phyloP scores from a whole-genome alignment of 2,329 filamentous ascomycete genomes.

The Trichoderma harzianum region DNA sequence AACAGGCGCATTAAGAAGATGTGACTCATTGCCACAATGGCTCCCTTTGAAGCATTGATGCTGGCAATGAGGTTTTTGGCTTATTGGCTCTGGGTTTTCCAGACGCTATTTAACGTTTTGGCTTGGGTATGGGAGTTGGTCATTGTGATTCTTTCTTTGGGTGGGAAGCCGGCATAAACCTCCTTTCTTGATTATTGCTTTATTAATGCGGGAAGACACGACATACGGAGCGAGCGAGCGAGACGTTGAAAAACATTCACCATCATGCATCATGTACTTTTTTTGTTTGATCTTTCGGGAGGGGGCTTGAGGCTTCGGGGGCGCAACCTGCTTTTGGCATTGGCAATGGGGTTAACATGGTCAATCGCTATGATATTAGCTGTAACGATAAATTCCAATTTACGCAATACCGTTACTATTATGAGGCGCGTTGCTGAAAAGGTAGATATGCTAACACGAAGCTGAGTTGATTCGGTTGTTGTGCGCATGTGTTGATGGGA shows the following conservation, averaged over 20 bases:
- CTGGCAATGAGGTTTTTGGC: constrained; percentile 29
- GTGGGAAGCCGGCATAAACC: constrained; percentile 12
- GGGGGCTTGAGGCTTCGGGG: neutral
- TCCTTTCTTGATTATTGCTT: neutral
- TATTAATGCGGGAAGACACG: neutral
- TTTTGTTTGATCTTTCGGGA: neutral
- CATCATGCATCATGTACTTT: neutral
- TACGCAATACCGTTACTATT: neutral
- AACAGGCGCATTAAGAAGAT: constrained; percentile 70
- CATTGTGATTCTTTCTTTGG: constrained; percentile 26
- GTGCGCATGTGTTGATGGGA: neutral
- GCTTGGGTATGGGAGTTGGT: constrained; percentile 30
- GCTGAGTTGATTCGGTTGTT: neutral
- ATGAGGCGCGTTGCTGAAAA: neutral
- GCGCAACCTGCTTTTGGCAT: neutral
- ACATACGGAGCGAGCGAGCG: constrained; percentile 5
- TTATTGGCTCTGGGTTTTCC: constrained; percentile 32
- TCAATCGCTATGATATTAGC: neutral
- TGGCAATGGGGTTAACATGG: neutral
- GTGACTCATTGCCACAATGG: constrained; percentile 35
- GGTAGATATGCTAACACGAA: neutral
- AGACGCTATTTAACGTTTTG: constrained; percentile 25
- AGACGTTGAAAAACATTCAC: neutral
- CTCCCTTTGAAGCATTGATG: constrained; percentile 29
- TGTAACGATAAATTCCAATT: constrained; percentile 1